A percentile compares a stretch with the other conserved stretches of the same genome.
These are phyloP conservation scores for Lachnellula cervina DNA, from an alignment of 2,329 filamentous ascomycete species.

Conservation along the genomic window DNA sequence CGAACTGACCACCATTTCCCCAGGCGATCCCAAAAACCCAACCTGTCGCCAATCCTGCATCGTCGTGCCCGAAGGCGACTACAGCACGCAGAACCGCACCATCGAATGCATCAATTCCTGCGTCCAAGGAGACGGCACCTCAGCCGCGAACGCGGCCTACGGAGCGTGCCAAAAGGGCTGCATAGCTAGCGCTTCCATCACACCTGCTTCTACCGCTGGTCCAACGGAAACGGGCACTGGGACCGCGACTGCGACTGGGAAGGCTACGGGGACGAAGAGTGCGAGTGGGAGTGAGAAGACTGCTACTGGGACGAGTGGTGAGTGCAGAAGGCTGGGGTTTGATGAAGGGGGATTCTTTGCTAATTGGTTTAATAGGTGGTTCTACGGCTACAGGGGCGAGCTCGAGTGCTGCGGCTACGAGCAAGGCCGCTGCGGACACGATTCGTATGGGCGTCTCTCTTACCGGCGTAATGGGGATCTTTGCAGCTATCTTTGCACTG, in stretches of 20 bases:
- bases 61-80: background rate
- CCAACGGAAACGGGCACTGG: background rate
- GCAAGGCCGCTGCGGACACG: conserved; percentile 1
- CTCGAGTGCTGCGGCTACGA: background rate
- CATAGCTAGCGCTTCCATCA: background rate
- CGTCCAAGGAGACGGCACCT: conserved; percentile 16
- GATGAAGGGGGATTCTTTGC: too few relatives aligned
- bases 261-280: too few relatives aligned
- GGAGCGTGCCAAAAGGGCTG: conserved; percentile 14
- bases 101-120: conserved; percentile 10
- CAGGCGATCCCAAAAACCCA: conserved; percentile 6
- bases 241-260: background rate
- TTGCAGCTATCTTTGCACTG: conserved; percentile 13
- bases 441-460: conserved; percentile 6
- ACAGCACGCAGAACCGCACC: conserved; percentile 2
- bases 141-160: conserved; percentile 11
- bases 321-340: too few relatives aligned
- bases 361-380: too few relatives aligned
- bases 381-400: background rate
- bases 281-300: too few relatives aligned
- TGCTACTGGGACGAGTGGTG: too few relatives aligned
- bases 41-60: conserved; percentile 10
- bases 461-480: conserved; percentile 8
- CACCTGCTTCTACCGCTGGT: background rate
- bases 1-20: background rate